Conservation (phyloP, 1,284 basidiomycete genomes). For the Leccinum subatratum region DNA sequence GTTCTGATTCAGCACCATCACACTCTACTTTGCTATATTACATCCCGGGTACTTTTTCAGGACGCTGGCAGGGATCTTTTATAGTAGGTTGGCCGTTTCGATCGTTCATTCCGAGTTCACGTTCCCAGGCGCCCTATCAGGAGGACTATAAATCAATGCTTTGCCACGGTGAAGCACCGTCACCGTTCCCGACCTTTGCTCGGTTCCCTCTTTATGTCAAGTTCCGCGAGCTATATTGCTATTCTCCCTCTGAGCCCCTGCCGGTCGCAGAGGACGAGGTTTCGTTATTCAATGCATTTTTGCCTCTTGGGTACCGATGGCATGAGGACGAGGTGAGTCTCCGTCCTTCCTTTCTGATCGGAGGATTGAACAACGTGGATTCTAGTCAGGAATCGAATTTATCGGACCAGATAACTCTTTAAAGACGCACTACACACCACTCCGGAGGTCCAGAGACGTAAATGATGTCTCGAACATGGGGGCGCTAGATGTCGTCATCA, state of each 20-base stretch:
- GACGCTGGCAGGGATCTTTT: conserved; percentile 45
- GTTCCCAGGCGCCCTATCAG: conserved; percentile 34
- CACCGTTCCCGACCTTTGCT: conserved; percentile 32
- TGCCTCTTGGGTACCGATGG: conserved; percentile 38
- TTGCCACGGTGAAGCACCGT: conserved; percentile 31
- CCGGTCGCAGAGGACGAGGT: conserved; percentile 24
- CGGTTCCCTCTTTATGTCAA: conserved; percentile 43
- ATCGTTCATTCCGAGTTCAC: conserved; percentile 13
- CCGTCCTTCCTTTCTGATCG: background rate
- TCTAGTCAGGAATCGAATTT: conserved; percentile 42
- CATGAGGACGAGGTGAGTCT: conserved; percentile 35
- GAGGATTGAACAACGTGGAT: conserved; percentile 7
- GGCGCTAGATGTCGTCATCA: conserved; percentile 44
- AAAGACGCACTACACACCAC: conserved; percentile 33
- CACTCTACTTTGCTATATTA: conserved; percentile 27
- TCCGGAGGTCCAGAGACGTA: conserved; percentile 11
- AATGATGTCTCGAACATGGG: conserved; percentile 15
- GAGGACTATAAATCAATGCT: conserved; percentile 37
- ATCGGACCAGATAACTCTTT: conserved; percentile 35
- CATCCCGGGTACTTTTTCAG: conserved; percentile 40
- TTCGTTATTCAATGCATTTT: conserved; percentile 40
- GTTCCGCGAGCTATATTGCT: conserved; percentile 44
- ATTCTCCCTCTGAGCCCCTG: conserved; percentile 27
- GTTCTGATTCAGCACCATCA: conserved; percentile 2
- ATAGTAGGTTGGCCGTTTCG: conserved; percentile 32